Evolutionary conservation across 345 rosid species (phyloP).

Genomic region (Linum tenue): DNA sequence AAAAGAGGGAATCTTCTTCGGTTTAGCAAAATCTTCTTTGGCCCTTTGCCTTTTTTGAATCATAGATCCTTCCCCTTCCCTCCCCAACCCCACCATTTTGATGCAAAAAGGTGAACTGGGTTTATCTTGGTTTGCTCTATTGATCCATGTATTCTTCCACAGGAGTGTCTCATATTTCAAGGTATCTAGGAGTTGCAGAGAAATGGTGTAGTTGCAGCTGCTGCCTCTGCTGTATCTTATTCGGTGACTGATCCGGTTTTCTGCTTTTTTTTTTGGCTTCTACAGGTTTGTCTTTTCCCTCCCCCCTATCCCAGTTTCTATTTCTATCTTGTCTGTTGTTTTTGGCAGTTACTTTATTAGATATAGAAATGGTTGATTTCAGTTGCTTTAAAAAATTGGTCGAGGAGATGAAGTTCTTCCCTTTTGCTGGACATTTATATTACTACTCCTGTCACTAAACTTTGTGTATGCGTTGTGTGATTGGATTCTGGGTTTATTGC

Average conservation of each 20-base stretch:
- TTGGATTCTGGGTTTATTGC: constrained; percentile 9
- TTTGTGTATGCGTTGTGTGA: background rate
- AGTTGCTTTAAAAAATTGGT: background rate
- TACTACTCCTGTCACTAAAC: background rate
- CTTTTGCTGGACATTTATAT: background rate
- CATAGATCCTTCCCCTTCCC: constrained; percentile 16
- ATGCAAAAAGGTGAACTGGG: constrained; percentile 21
- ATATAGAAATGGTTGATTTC: background rate
- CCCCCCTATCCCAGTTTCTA: background rate
- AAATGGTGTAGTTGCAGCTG: constrained; percentile 26
- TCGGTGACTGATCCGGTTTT: constrained; percentile 20
- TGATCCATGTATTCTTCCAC: constrained; percentile 19
- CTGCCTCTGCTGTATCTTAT: constrained; percentile 22
- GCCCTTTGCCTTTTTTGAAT: constrained; percentile 10
- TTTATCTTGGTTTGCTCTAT: constrained; percentile 10
- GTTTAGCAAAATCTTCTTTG: background rate
- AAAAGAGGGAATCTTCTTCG: background rate
- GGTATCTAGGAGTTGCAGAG: constrained; percentile 20
- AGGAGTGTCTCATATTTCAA: constrained; percentile 11
- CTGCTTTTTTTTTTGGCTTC: constrained; percentile 10
- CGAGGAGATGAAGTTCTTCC: background rate
- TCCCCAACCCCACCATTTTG: constrained; percentile 9
- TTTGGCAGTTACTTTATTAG: background rate
- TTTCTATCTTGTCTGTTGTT: constrained; percentile 1
- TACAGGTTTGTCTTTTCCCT: constrained; percentile 17